Evolutionary conservation across 2,329 filamentous ascomycete genomes (phyloP), one percentile per base, ranked within the genome.

Genomic region (Alternaria sp.): DNA sequence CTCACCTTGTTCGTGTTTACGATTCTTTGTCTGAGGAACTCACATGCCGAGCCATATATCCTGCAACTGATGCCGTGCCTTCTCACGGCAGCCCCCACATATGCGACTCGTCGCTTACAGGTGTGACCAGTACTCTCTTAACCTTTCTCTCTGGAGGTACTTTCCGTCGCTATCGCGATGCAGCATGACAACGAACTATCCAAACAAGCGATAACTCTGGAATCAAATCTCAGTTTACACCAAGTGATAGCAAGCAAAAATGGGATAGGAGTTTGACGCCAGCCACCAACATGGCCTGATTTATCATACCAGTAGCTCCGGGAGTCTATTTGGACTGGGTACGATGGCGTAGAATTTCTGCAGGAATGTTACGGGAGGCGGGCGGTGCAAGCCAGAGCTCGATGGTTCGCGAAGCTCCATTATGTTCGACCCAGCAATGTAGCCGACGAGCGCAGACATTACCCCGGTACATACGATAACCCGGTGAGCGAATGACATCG

Each of bases 381-480:
- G 66, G 64, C 11, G 61, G 64, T 14, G 58, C 51, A 4, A 67
- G 58, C 66, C 66, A 68, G 6, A 62, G 42, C 32, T 41, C 57
- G 16, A 34, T 48, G n/a, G 47, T 22, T 20, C 20, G 51, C 41
- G 57, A 59, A 41, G 43, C 60, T 54, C 20, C 55, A 22, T 39
- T 54, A 24, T 51, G 28, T 30, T 52, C 60, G 4, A 44, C 47
- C 54, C 54, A 59, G 51, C 56, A 58, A 11, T 55, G 7, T 7
- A 63, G 6, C 11, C 32, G 38, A 16, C 18, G 49, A 24, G 63
- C 60, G 18, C 61, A 59, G 47, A 42, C 58, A 8, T 62, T 59
- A 3, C 67, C 67, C 11, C 61, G 61, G 36, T 69, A 65, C 62
- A 68, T 68, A 36, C 59, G 58, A 12, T 65, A 65, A 2, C 65